Evolutionary conservation across 2,329 filamentous ascomycete genomes (phyloP), one percentile per base, ranked within the genome.

Genomic region (Eurotiales sp.): DNA sequence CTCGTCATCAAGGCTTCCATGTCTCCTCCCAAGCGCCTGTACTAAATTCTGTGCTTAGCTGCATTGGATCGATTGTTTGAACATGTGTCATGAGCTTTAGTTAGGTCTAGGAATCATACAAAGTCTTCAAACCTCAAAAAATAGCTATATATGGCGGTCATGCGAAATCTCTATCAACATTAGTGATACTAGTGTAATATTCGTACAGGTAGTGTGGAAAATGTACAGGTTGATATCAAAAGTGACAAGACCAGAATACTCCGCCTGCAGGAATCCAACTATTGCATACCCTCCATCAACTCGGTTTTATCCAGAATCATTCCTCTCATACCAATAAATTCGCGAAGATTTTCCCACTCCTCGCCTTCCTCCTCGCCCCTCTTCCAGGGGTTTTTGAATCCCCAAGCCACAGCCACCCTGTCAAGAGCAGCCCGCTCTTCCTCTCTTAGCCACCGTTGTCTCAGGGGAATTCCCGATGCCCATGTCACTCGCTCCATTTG

Each of bases 1-100:
- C 85, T 99, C 81, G 96, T 91, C 75, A 93, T 99, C 85, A 99
- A 99, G 89, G 93, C 93, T 80, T 88, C 88, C 82, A 99, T 99
- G 93, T 96, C 90, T 77, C 93, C 93, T 65, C 93, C 93, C 66
- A 93, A 90, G 84, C 90, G 93, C 73, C 80, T 99, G 67, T 99
- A 96, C 85, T 99, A 97, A 75, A 72, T 63, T 60, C 56, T 61
- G 56, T 59, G 54, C 32, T 54, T 54, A 32, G 63, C 58, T 53
- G 62, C 64, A 61, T 64, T 59, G 61, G 19, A 45, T 37, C 36
- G n/a, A n/a, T 41, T 25, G 5, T 45, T 19, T 34, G 30, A n/a
- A n/a, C n/a, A n/a, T n/a, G n/a, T n/a, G n/a, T n/a, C n/a, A 36
- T 14, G n/a, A 25, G 30, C 37, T 23, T 30, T 49, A 53, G 45